Base-by-base conservation (phyloP, 306 rosid species). In the Rubus parviflorus region DNA sequence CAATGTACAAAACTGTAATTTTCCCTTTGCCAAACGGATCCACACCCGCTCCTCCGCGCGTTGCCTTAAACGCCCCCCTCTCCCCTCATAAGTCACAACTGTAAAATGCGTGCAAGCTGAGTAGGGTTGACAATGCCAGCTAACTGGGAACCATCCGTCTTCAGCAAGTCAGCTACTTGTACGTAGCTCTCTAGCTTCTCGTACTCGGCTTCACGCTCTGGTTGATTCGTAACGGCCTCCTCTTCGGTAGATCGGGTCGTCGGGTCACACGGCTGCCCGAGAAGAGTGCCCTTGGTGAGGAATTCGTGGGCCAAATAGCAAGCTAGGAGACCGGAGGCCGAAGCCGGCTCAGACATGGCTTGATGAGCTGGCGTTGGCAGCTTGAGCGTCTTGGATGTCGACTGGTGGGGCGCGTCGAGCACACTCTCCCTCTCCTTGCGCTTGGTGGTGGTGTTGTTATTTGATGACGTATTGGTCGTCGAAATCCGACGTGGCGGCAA, bases 271-370 rank as follows among this genome's bases (percentile, higher is more conserved):
- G 82, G 75, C 41, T 87, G 85, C 3, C 98, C 97, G 35, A 95
- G 68, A 4, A 95, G 89, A 12, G 96, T 90, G 12, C 98, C 97
- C 17, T 53, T 88, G 6, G 89, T 86, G 60, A 95, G 97, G 63
- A 80, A 92, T 76, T 93, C 98, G 80, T 93, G 98, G 23, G 98
- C 98, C 83, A 91, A 75, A 83, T 86, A 93, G 23, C 98, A 96
- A 14, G 97, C 98, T 25, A 93, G 45, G 17, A 91, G 80, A 68
- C 84, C 87, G 35, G 93, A 74, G 8, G 49, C 46, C n/a, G 71
- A 53, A 3, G 19, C 15, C 9, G 20, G 46, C 75, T 15, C 23
- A 2, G 35, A 30, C 35, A 30, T 30, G 35, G 2, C 35, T 30
- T 1, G 35, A 30, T 4, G 10, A 49, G 49, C 49, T 75, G 76